Evolutionary conservation across 306 rosid genomes (phyloP).

Genomic region (Inga oerstediana): DNA sequence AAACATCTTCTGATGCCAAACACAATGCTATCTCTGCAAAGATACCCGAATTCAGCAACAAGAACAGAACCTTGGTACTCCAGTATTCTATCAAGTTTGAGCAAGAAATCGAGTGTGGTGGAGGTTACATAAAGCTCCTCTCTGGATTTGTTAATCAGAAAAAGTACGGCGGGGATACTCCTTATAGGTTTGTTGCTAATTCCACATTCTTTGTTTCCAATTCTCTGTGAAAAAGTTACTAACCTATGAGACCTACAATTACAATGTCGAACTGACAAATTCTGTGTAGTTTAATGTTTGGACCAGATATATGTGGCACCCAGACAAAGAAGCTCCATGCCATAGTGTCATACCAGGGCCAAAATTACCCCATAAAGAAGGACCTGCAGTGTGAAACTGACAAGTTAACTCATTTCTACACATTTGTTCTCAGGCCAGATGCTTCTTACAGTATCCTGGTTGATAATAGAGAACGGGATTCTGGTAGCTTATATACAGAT

Average conservation of each 20-base stretch:
- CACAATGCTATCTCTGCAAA: conserved; percentile 93
- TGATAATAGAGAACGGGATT: conserved; percentile 84
- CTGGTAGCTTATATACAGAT: conserved; percentile 63
- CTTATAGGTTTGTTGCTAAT: conserved; percentile 71
- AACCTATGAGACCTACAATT: conserved; percentile 7
- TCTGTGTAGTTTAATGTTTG: conserved; percentile 83
- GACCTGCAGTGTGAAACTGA: conserved; percentile 94
- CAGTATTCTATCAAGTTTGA: conserved; percentile 91
- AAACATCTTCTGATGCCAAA: conserved; percentile 84
- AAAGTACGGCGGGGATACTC: conserved; percentile 98
- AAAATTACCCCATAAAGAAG: conserved; percentile 93
- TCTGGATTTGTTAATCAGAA: conserved; percentile 97
- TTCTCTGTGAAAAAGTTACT: conserved; percentile 16
- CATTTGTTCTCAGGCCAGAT: conserved; percentile 89
- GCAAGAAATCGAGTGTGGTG: conserved; percentile 98
- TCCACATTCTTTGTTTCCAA: conserved; percentile 13
- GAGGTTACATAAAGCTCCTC: conserved; percentile 92
- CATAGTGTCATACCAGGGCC: conserved; percentile 94
- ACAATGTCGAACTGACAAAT: conserved; percentile 34
- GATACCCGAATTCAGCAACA: conserved; percentile 81
- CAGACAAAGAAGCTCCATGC: conserved; percentile 92
- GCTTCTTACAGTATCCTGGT: conserved; percentile 82
- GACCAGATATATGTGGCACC: conserved; percentile 95
- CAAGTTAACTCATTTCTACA: conserved; percentile 95
- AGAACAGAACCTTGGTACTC: conserved; percentile 80